Percentiles rank a stretch among this genome's conserved stretches.
These are phyloP conservation scores for Capronia americana DNA, from an alignment of 2,329 filamentous ascomycete genomes.

Conservation along the genomic window DNA sequence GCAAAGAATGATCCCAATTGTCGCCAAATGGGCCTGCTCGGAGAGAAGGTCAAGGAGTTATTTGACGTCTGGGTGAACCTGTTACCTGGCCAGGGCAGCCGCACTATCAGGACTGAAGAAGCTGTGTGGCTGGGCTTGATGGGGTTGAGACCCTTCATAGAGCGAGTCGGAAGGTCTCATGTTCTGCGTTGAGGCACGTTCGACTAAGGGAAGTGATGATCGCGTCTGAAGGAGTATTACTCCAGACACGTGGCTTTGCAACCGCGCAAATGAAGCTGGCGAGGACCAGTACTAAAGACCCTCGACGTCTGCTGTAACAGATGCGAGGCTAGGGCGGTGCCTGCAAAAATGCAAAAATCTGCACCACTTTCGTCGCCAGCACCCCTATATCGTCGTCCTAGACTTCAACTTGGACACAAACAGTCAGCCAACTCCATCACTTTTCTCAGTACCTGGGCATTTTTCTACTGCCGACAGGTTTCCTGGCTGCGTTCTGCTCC, in stretches of 20 bases:
- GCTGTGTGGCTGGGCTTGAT: slow-evolving; percentile 78
- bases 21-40: slow-evolving; percentile 66
- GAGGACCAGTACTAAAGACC: neutral
- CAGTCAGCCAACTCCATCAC: neutral
- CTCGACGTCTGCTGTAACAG: neutral
- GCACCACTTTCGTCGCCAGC: neutral
- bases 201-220: neutral
- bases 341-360: neutral
- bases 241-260: neutral
- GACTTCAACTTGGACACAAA: neutral
- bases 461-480: neutral
- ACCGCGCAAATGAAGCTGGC: neutral
- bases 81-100: slow-evolving; percentile 77
- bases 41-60: slow-evolving; percentile 69
- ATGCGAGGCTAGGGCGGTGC: neutral
- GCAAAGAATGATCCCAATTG: slow-evolving; percentile 67
- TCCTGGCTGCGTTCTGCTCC: neutral
- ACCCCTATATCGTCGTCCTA: neutral
- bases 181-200: neutral
- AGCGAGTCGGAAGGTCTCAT: slow-evolving; percentile 11
- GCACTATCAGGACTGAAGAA: slow-evolving; percentile 84
- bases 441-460: neutral
- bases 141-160: slow-evolving; percentile 58
- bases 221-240: too few species aligned
- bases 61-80: slow-evolving; percentile 89